These are phyloP conservation scores for Mycena albidolilacea DNA, from an alignment of 768 basidiomycete species.

Conservation along the genomic window DNA sequence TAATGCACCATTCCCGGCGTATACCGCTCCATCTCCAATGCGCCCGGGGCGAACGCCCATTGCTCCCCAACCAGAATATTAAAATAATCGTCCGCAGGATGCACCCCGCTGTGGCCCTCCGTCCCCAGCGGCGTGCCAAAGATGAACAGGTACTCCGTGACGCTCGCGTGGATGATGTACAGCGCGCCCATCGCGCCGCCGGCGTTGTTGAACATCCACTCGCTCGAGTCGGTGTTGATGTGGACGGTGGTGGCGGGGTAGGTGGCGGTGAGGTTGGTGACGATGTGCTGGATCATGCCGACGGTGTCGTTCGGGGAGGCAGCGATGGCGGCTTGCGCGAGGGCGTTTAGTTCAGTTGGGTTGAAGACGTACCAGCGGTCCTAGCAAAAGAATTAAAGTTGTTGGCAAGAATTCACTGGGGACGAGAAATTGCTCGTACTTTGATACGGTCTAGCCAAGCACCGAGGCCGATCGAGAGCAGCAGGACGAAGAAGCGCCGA, in stretches of 20 bases:
- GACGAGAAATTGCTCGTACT: neutral
- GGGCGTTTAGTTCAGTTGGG: conserved; percentile 76
- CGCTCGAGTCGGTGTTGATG: conserved; percentile 74
- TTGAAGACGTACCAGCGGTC: conserved; percentile 62
- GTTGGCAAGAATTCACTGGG: neutral
- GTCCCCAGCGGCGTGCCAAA: conserved; percentile 97
- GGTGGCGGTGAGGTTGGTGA: conserved; percentile 80
- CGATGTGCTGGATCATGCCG: conserved; percentile 86
- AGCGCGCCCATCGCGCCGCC: conserved; percentile 98
- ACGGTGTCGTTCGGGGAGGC: conserved; percentile 64
- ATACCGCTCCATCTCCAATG: conserved; percentile 89
- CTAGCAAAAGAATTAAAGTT: conserved; percentile 1
- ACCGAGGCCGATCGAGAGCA: conserved; percentile 12
- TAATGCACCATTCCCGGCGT: conserved; percentile 87
- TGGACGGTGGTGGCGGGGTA: conserved; percentile 72
- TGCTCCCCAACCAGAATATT: conserved; percentile 95
- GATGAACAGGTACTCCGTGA: conserved; percentile 95
- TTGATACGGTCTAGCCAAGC: conserved; percentile 30
- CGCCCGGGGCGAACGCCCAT: conserved; percentile 92
- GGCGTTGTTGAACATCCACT: conserved; percentile 98
- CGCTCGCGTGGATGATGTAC: conserved; percentile 96
- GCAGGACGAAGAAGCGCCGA: conserved; percentile 9
- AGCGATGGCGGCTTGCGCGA: conserved; percentile 82
- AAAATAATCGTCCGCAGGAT: conserved; percentile 98
- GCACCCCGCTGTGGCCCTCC: conserved; percentile 94